These are phyloP conservation scores for Spizellomyces punctatus DNA, from an alignment of 192 early-diverging fungal genomes.

Conservation along the genomic window DNA sequence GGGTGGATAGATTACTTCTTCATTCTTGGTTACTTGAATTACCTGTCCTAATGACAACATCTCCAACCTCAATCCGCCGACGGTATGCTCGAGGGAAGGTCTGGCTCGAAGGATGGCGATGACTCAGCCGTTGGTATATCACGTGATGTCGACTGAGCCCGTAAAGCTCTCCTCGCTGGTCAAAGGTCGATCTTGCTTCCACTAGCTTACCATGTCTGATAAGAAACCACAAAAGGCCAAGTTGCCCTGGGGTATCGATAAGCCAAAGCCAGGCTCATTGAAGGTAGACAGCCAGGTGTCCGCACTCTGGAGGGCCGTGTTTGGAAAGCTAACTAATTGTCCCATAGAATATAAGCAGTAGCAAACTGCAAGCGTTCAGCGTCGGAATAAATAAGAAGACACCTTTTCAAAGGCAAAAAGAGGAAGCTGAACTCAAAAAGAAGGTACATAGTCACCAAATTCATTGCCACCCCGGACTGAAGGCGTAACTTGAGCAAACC, in stretches of 20 bases:
- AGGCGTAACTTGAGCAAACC: neutral
- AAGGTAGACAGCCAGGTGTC: slow-evolving; percentile 5
- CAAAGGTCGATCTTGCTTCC: no score
- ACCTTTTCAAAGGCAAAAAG: slow-evolving; percentile 75
- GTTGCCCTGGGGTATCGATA: slow-evolving; percentile 27
- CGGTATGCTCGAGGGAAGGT: no score
- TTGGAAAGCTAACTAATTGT: neutral
- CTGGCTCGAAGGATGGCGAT: no score
- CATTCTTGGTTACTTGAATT: no score
- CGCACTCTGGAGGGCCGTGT: neutral
- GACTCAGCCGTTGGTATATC: no score
- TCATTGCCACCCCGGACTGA: neutral
- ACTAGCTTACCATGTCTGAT: neutral
- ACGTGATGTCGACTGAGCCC: no score
- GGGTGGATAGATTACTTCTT: no score
- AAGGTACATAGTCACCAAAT: slow-evolving; percentile 51
- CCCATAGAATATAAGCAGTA: slow-evolving; percentile 50
- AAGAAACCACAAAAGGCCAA: neutral
- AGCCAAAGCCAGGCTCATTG: slow-evolving; percentile 15
- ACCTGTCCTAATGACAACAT: no score
- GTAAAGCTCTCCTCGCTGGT: no score
- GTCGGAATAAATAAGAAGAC: slow-evolving; percentile 73
- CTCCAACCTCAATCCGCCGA: no score
- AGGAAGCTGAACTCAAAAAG: slow-evolving; percentile 70
- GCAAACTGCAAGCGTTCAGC: slow-evolving; percentile 68